Base-by-base conservation (phyloP, 2,329 filamentous ascomycete genomes). In the Macrophomina tecta region DNA sequence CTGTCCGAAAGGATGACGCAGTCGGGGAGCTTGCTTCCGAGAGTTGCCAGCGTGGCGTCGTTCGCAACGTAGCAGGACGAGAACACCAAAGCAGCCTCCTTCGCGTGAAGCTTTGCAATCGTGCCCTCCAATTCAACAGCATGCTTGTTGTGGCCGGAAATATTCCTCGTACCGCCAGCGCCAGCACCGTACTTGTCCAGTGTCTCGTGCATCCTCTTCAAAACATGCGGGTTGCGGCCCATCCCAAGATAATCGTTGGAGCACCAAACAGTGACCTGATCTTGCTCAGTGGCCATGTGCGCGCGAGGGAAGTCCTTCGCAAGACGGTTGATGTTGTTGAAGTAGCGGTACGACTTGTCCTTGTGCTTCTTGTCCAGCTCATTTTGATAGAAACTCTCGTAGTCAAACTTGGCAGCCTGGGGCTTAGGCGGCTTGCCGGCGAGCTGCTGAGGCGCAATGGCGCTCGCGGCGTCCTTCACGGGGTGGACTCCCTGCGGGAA, bases 311-410 rank as follows among this genome's bases (percentile, higher is more conserved):
- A 99, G 71, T 98, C 93, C 82, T 95, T 92, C 71, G 95, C 95
- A 69, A 99, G 86, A 42, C 95, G 93, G 77, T 99, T 99, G 88
- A 99, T 99, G 85, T 99, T 99, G 86, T 99, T 99, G 85, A 99
- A 99, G 84, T 98, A 98, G 76, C 95, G 92, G 84, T 99, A 99
- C 63, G 94, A 97, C 84, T 97, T 98, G 86, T 99, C 95, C 86
- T 97, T 94, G 86, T 97, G 95, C 84, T 99, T 99, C 87, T 97
- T 98, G 74, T 97, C 93, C 72, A 99, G 82, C 80, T 99, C 94
- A 69, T 83, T 83, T 71, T 90, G 83, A 82, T 98, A 99, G 81
- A 97, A 99, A 55, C 80, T 87, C 74, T 97, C 89, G 76, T 99
- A 99, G 80, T 98, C 87, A 80, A 97, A 99, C 75, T 89, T 92